Conservation (phyloP, 2,329 filamentous ascomycete species). For the Didymellaceae sp. region DNA sequence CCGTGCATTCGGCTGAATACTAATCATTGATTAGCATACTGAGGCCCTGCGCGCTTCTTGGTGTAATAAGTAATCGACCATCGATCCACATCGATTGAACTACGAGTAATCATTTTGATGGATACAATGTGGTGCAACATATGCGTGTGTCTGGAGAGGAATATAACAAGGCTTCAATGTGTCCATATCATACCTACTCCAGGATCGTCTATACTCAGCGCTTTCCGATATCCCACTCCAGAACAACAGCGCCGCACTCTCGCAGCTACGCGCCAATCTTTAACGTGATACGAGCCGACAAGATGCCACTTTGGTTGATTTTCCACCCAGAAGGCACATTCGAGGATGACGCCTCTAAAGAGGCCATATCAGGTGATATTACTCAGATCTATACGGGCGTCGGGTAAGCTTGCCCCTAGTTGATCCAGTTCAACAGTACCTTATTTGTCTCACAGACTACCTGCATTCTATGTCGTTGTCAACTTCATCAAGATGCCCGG, state of each 20-base stretch:
- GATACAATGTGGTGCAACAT: too few relatives aligned
- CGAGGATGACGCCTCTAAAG: slow-evolving; percentile 35
- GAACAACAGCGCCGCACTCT: too few relatives aligned
- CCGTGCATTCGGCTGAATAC: neutral
- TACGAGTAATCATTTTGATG: too few relatives aligned
- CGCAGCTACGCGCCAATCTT: too few relatives aligned
- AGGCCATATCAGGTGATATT: slow-evolving; percentile 44
- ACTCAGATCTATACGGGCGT: slow-evolving; percentile 49
- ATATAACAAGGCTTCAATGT: slow-evolving; percentile 1
- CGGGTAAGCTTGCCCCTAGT: slow-evolving; percentile 8
- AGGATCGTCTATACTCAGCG: too few relatives aligned
- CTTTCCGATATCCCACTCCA: too few relatives aligned
- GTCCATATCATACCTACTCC: too few relatives aligned
- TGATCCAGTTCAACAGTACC: neutral
- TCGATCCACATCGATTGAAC: too few relatives aligned
- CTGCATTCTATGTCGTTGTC: slow-evolving; percentile 52
- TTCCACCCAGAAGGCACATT: slow-evolving; percentile 49
- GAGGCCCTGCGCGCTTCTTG: neutral
- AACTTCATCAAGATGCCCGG: slow-evolving; percentile 44
- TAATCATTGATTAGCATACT: slow-evolving; percentile 2
- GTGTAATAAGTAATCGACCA: neutral
- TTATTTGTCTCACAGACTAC: slow-evolving; percentile 30
- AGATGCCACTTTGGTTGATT: slow-evolving; percentile 53
- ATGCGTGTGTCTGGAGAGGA: too few relatives aligned
- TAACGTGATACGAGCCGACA: too few relatives aligned